Base-by-base conservation (phyloP, 78 protist species). In the Salpingoeca rosetta region DNA sequence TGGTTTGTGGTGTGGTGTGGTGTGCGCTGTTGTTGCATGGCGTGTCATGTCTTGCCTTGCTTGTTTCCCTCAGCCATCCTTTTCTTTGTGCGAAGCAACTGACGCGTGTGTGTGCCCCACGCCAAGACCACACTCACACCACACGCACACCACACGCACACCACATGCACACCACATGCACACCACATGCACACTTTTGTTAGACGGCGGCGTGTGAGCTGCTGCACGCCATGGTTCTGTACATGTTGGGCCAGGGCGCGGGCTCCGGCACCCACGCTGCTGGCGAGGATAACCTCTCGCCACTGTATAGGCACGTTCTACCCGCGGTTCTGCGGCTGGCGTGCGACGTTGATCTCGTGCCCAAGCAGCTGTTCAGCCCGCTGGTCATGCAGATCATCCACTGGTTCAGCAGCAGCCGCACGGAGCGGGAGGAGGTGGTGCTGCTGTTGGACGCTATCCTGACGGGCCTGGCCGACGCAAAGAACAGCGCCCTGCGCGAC, bases 161-260 rank as follows among this genome's bases (percentile, higher is more conserved):
- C n/a, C n/a, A n/a, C n/a, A n/a, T n/a, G n/a, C n/a, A n/a, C n/a
- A n/a, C n/a, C n/a, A n/a, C n/a, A n/a, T n/a, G n/a, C n/a, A n/a
- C n/a, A n/a, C n/a, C n/a, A n/a, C n/a, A n/a, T n/a, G n/a, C n/a
- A n/a, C n/a, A n/a, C n/a, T n/a, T n/a, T n/a, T n/a, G n/a, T n/a
- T n/a, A 17, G 31, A 51, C 65, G 0, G 94, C 94, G 0, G 92
- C 96, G 38, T 82, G 93, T 40, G 97, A 94, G 84, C 80, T 93
- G 17, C 89, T 94, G 38, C 97, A 94, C 81, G 83, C 92, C 2
- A 37, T 93, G 0, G 76, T 93, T 1, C 42, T 92, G 35, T 85
- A 28, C 51, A 89, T 86, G 90, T 74, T 94, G 41, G 96, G 95
- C n/a, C 38, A 45, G 1, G 78, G 28, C 22, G 75, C 87, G 2